Evolutionary conservation across 352 stramenopile species (phyloP).

Genomic region (Phytophthora sp.): DNA sequence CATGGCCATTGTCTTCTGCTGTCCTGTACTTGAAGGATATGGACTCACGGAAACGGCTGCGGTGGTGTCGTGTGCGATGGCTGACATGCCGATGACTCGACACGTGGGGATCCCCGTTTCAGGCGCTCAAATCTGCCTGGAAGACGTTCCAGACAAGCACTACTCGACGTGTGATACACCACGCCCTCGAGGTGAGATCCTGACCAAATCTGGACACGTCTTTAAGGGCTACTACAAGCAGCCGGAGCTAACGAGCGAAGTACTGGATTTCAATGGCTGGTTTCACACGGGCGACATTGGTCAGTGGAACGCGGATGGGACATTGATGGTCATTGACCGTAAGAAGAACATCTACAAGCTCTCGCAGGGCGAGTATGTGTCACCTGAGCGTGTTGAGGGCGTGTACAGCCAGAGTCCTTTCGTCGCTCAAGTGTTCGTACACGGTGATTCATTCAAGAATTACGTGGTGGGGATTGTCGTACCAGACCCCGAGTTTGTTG

Average conservation of each 20-base stretch:
- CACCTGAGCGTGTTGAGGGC: slow-evolving; percentile 95
- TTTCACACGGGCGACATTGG: slow-evolving; percentile 97
- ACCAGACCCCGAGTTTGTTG: slow-evolving; percentile 60
- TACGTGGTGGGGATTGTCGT: slow-evolving; percentile 93
- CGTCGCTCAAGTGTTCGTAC: slow-evolving; percentile 93
- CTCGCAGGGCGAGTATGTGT: slow-evolving; percentile 94
- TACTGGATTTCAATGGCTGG: slow-evolving; percentile 90
- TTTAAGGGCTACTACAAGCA: slow-evolving; percentile 94
- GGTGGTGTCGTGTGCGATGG: slow-evolving; percentile 70
- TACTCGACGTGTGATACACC: slow-evolving; percentile 80
- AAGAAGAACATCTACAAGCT: slow-evolving; percentile 95
- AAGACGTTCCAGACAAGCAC: slow-evolving; percentile 95
- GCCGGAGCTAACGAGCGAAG: slow-evolving; percentile 83
- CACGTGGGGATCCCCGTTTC: slow-evolving; percentile 91
- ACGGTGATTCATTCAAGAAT: slow-evolving; percentile 94
- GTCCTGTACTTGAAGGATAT: slow-evolving; percentile 93
- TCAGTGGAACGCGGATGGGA: slow-evolving; percentile 91
- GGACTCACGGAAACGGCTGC: slow-evolving; percentile 94
- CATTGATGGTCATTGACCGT: slow-evolving; percentile 85
- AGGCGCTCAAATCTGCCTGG: slow-evolving; percentile 88
- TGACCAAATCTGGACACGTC: slow-evolving; percentile 67
- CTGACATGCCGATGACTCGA: slow-evolving; percentile 51
- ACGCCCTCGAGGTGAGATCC: slow-evolving; percentile 46
- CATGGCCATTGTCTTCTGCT: slow-evolving; percentile 91
- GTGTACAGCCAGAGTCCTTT: slow-evolving; percentile 90